Percentiles rank a stretch among this genome's conserved stretches.
These are phyloP conservation scores for Rhodotorula sphaerocarpa DNA, from an alignment of 768 basidiomycete genomes.

Conservation along the genomic window DNA sequence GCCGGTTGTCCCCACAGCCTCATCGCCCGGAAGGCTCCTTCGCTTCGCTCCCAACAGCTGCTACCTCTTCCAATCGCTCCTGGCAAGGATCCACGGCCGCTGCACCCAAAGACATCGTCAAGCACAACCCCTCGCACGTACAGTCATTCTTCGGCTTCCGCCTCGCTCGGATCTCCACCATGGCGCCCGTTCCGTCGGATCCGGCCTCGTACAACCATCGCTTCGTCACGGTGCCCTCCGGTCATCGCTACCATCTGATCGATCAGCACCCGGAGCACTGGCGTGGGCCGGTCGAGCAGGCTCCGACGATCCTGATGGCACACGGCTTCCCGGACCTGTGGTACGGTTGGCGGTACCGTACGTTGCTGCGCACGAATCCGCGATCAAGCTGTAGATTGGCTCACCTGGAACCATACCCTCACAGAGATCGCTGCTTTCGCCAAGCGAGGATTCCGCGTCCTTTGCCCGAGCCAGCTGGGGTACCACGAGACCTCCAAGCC, in stretches of 20 bases:
- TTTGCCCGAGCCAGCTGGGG: conserved; percentile 24
- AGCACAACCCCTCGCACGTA: not conserved
- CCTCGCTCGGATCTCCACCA: not conserved
- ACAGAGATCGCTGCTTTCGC: conserved; percentile 26
- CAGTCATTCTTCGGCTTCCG: too few species aligned
- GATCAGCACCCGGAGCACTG: conserved; percentile 21
- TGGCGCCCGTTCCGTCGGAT: conserved; percentile 10
- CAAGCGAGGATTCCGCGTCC: conserved; percentile 15
- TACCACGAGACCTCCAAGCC: conserved; percentile 14
- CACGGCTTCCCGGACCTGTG: conserved; percentile 33
- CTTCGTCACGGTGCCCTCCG: conserved; percentile 19
- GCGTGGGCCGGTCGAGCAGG: not conserved
- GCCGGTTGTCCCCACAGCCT: not conserved
- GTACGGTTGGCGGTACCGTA: conserved; percentile 34
- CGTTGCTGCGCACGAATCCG: too few species aligned
- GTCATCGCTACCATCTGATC: conserved; percentile 23
- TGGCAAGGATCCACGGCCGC: too few species aligned
- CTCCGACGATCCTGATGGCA: conserved; percentile 21
- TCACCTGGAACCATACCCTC: too few species aligned
- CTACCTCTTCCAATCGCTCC: too few species aligned
- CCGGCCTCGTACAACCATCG: conserved; percentile 24
- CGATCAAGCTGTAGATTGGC: not conserved
- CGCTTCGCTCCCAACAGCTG: not conserved
- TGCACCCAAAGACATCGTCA: too few species aligned
- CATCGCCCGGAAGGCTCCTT: not conserved